phyloP scores from a whole-genome alignment of 805 yeast genomes.

The Wickerhamiella brachini region DNA sequence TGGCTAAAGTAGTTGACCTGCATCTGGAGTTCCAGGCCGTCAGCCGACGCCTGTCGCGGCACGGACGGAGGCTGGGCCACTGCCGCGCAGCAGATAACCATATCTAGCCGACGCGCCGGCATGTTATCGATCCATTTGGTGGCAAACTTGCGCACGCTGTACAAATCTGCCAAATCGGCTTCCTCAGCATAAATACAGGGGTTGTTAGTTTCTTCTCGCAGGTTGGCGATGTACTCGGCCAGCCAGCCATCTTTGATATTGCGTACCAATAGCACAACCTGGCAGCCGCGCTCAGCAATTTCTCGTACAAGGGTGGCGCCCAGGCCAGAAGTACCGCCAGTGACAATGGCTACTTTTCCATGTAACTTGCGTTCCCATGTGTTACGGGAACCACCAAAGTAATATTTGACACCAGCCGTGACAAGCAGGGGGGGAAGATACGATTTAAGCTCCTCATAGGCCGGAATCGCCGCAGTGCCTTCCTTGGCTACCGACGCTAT shows the following conservation, averaged over 20 bases:
- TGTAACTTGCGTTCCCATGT: slow-evolving; percentile 90
- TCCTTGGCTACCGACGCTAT: slow-evolving; percentile 53
- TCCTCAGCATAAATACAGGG: slow-evolving; percentile 78
- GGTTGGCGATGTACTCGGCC: slow-evolving; percentile 62
- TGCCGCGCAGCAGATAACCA: slow-evolving; percentile 77
- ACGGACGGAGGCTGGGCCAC: slow-evolving; percentile 59
- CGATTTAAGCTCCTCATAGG: slow-evolving; percentile 42
- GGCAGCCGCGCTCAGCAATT: slow-evolving; percentile 75
- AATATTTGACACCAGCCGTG: slow-evolving; percentile 43
- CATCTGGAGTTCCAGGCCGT: slow-evolving; percentile 78
- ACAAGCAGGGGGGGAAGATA: slow-evolving; percentile 42
- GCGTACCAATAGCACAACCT: slow-evolving; percentile 58
- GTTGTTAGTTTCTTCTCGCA: slow-evolving; percentile 58
- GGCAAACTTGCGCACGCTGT: slow-evolving; percentile 76
- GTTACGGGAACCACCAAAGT: slow-evolving; percentile 66
- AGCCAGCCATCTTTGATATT: slow-evolving; percentile 58
- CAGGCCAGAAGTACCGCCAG: slow-evolving; percentile 88
- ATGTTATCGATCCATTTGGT: slow-evolving; percentile 85
- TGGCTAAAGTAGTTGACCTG: slow-evolving; percentile 75
- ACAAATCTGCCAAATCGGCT: slow-evolving; percentile 63
- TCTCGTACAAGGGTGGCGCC: slow-evolving; percentile 69
- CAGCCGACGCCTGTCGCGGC: slow-evolving; percentile 51
- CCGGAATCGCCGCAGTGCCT: slow-evolving; percentile 67
- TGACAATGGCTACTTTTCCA: slow-evolving; percentile 51
- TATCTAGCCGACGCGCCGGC: slow-evolving; percentile 86